These are phyloP conservation scores for Diutina scorzettiae DNA, from an alignment of 1,139 yeast genomes.

Conservation along the genomic window DNA sequence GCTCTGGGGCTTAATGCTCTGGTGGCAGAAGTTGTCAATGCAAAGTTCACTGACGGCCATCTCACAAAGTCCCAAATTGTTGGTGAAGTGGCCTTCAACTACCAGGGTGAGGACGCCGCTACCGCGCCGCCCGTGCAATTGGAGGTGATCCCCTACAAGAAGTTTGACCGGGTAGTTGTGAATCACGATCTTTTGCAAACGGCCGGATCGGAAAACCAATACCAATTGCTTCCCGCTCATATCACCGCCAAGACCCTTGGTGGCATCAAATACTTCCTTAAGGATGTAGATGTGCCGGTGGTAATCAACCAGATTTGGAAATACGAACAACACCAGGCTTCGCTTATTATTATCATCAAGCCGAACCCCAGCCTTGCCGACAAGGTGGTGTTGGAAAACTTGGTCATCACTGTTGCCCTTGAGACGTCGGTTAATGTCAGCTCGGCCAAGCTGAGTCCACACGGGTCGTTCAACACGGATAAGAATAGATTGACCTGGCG, in stretches of 20 bases:
- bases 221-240: slow-evolving; percentile 21
- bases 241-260: slow-evolving; percentile 53
- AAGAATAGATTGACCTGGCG: slow-evolving; percentile 82
- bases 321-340: slow-evolving; percentile 71
- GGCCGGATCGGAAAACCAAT: slow-evolving; percentile 16
- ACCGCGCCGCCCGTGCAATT: slow-evolving; percentile 13
- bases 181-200: slow-evolving; percentile 30
- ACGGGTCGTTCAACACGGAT: slow-evolving; percentile 79
- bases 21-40: slow-evolving; percentile 72
- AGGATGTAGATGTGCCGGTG: slow-evolving; percentile 49
- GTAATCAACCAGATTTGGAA: slow-evolving; percentile 79
- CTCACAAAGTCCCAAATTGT: slow-evolving; percentile 46
- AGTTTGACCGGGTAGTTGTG: slow-evolving; percentile 25
- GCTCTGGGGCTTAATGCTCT: slow-evolving; percentile 54
- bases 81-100: slow-evolving; percentile 75
- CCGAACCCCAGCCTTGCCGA: slow-evolving; percentile 34
- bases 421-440: slow-evolving; percentile 31
- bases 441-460: slow-evolving; percentile 80
- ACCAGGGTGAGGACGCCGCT: slow-evolving; percentile 15
- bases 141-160: slow-evolving; percentile 17
- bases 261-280: slow-evolving; percentile 53
- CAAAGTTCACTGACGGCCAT: slow-evolving; percentile 55
- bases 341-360: slow-evolving; percentile 65
- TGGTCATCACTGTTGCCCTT: slow-evolving; percentile 59
- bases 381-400: slow-evolving; percentile 33